Conservation (phyloP, 345 rosid genomes). For the Hibiscus mutabilis region DNA sequence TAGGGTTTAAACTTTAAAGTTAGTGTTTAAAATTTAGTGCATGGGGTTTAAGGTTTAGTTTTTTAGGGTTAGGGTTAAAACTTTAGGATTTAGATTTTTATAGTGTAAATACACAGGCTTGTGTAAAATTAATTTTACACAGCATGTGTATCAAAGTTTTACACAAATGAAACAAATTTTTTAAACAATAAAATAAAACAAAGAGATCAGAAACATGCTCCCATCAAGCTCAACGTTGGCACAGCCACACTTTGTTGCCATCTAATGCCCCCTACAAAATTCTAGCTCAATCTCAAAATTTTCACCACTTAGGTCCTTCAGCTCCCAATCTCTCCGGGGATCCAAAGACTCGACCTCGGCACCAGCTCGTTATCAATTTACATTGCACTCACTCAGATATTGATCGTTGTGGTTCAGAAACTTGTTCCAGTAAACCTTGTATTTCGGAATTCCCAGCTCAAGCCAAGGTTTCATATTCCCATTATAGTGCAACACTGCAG, state of each 20-base stretch:
- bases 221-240: not conserved
- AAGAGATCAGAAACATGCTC: not conserved
- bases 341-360: conserved; percentile 1
- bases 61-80: too few species aligned
- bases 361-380: conserved; percentile 35
- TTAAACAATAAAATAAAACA: not conserved
- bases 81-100: too few species aligned
- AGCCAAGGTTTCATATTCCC: conserved; percentile 99
- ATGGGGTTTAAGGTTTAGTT: too few species aligned
- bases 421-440: conserved; percentile 63
- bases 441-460: conserved; percentile 81
- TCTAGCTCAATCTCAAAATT: conserved; percentile 19
- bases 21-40: too few species aligned
- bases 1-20: too few species aligned
- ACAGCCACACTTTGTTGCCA: not conserved
- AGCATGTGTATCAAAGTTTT: too few species aligned
- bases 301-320: conserved; percentile 15
- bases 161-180: not conserved
- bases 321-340: conserved; percentile 3
- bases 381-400: conserved; percentile 77
- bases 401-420: conserved; percentile 53
- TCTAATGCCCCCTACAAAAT: conserved; percentile 13
- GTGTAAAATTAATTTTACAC: too few species aligned
- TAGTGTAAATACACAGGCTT: too few species aligned
- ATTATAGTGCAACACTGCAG: conserved; percentile 75